These are phyloP conservation scores for Paraglomus brasilianum DNA, from an alignment of 192 early-diverging fungal species.

Conservation along the genomic window DNA sequence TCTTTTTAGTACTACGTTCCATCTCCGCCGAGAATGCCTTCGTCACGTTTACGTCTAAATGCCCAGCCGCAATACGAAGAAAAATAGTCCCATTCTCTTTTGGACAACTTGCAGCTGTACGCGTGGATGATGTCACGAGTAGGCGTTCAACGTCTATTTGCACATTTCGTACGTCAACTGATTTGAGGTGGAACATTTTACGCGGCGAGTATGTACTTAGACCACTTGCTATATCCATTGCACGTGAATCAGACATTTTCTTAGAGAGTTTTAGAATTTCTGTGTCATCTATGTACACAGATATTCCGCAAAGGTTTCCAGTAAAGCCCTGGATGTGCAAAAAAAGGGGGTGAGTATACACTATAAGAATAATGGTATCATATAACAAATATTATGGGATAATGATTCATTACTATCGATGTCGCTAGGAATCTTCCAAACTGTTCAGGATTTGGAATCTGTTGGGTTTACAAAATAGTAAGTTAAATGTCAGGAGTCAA, in stretches of 20 bases:
- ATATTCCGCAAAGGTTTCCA: constrained; percentile 60
- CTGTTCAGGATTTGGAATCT: constrained; percentile 52
- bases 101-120: background rate
- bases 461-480: no score
- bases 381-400: no score
- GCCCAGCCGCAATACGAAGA: constrained; percentile 64
- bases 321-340: constrained; percentile 75
- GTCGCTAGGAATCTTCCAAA: constrained; percentile 67
- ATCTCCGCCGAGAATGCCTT: constrained; percentile 65
- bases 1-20: constrained; percentile 87
- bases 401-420: constrained; percentile 39
- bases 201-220: constrained; percentile 63
- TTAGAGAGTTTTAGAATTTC: constrained; percentile 63
- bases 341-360: constrained; percentile 46
- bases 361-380: no score
- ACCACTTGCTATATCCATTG: constrained; percentile 53
- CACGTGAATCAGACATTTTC: constrained; percentile 58
- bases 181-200: constrained; percentile 65
- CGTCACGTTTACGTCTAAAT: constrained; percentile 54
- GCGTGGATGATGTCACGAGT: constrained; percentile 25
- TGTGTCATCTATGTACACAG: constrained; percentile 62
- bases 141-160: constrained; percentile 54
- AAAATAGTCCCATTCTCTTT: constrained; percentile 59
- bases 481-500: no score
- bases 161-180: constrained; percentile 56